Base-by-base conservation (phyloP, 306 rosid species). In the Citrullus colocynthis region DNA sequence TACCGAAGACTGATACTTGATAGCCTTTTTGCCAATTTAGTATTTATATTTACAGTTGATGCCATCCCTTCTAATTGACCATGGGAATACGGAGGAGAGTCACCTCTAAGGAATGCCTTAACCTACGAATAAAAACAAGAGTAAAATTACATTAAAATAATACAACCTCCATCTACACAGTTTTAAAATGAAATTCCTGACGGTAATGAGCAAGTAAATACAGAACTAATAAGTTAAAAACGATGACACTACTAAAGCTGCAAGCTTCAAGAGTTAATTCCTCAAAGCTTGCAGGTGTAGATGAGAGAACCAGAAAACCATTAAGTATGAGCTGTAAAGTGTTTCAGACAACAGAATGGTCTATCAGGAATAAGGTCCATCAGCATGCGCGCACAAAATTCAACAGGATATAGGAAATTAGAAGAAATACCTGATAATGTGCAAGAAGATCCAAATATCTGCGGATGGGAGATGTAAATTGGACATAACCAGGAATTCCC, bases 401-500 rank as follows among this genome's bases (percentile, higher is more conserved):
- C 36, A 32, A 32, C 36, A 2, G 36, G 36, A 32, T 32, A 21
- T 14, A 59, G 44, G 42, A 45, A 59, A 57, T 76, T 54, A 17
- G 77, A 81, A 48, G 78, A 28, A 74, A 67, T 75, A 88, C 99
- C 91, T 96, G 99, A 88, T 92, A 93, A 86, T 92, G 99, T 72
- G 99, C 94, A 75, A 93, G 91, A 81, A 96, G 93, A 87, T 96
- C 98, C 88, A 92, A 57, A 89, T 96, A 96, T 88, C 99, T 87
- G 24, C 99, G 91, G 81, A 95, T 96, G 80, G 99, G 99, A 83
- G 99, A 96, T 67, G 99, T 96, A 86, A 96, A 96, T 82, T 96
- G 98, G 79, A 96, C 99, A 59, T 92, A 91, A 78, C 97, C 97
- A 76, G 98, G 93, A 82, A 96, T 63, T 76, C 98, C 99, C 85